Evolutionary conservation across 202 grass and related monocot species (phyloP), one percentile per base, ranked within the genome.

Genomic region (Musa balbisiana): DNA sequence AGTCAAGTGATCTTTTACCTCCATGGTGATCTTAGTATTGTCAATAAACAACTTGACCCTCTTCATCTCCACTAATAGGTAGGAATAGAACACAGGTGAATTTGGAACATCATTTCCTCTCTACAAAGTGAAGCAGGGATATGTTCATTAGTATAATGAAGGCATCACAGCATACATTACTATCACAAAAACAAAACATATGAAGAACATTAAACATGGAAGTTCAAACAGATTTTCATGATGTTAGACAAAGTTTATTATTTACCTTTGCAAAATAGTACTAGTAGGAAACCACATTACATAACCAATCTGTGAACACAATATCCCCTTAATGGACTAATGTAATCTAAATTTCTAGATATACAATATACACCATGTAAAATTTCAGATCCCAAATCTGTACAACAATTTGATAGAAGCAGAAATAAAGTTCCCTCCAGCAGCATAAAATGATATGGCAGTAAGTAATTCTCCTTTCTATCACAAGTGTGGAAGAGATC

Each of bases 1-100:
- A 53, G 76, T 78, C 12, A 97, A 81, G 67, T 91, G 93, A 64
- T 86, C 67, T 55, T 82, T 70, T 72, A 89, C 88, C 55, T 83
- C 84, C 78, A 78, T 76, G 80, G 86, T 87, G 77, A 97, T 75
- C 79, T 97, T 97, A 50, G 65, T 87, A 60, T 52, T 84, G 84
- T 97, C 93, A 69, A 97, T 81, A 87, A 97, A 97, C 73, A 97
- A 85, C 69, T 87, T 86, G 76, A 88, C 88, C 68, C 72, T 51
- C 56, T 43, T 80, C 76, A 80, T 72, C 76, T 91, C 93, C 62
- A 97, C 88, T 81, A 87, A 77, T 54, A 97, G 79, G 85, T 97
- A 93, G 67, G 88, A 83, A 84, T 97, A 97, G 82, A 93, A 97
- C 59, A 97, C 90, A 84, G 93, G 93, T 78, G 93, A 97, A 76